phyloP scores from a whole-genome alignment of 768 basidiomycete species.

The Lentinula aciculospora region DNA sequence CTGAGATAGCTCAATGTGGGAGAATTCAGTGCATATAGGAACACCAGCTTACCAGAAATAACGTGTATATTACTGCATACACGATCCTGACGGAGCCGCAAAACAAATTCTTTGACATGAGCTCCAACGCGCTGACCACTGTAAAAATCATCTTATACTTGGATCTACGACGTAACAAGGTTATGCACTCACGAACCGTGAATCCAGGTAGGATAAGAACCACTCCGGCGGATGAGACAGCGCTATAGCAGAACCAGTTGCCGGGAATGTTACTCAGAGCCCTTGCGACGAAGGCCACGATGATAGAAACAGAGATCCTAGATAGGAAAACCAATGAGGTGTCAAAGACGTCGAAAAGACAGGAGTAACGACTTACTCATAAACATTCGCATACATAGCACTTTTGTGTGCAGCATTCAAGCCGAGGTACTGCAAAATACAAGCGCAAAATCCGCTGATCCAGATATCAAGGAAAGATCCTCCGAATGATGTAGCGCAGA shows the following conservation, averaged over 20 bases:
- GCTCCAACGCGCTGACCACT: conserved; percentile 77
- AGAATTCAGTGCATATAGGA: background rate
- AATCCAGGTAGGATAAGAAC: conserved; percentile 90
- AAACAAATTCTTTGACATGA: conserved; percentile 76
- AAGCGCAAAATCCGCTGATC: conserved; percentile 67
- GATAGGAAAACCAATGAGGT: background rate
- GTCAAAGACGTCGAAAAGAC: background rate
- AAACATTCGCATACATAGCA: conserved; percentile 90
- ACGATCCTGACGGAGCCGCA: conserved; percentile 81
- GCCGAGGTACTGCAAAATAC: conserved; percentile 72
- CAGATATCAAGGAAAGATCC: conserved; percentile 81
- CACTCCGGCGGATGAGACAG: conserved; percentile 85
- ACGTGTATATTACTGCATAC: conserved; percentile 81
- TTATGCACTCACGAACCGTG: conserved; percentile 55
- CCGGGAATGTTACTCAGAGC: conserved; percentile 72
- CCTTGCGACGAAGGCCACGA: conserved; percentile 80
- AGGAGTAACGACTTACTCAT: conserved; percentile 51
- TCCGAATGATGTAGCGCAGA: conserved; percentile 79
- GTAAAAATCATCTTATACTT: background rate
- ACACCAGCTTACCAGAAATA: conserved; percentile 56
- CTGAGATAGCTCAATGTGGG: conserved; percentile 29
- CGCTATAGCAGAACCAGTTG: conserved; percentile 81
- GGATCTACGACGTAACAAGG: background rate
- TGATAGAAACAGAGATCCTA: conserved; percentile 80
- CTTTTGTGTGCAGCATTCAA: conserved; percentile 81